phyloP scores from a whole-genome alignment of 139 green algal genomes.

The Coelastrella sp. region DNA sequence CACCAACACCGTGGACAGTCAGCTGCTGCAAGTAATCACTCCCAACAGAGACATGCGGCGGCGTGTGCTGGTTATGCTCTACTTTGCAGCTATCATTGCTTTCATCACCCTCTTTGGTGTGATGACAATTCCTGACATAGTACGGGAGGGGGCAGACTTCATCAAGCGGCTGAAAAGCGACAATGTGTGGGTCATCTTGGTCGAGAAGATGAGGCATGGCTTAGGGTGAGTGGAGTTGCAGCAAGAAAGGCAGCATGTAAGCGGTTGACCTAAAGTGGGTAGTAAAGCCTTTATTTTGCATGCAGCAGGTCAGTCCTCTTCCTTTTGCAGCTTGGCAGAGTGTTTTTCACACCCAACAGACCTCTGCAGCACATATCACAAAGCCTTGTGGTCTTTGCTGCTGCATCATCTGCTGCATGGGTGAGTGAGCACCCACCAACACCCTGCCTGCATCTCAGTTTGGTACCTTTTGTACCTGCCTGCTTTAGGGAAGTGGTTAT shows the following conservation, averaged over 20 bases:
- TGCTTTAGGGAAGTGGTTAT: constrained; percentile 86
- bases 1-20: constrained; percentile 50
- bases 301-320: too few species aligned
- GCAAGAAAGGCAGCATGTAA: too few species aligned
- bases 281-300: too few species aligned
- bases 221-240: constrained; percentile 76
- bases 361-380: too few species aligned
- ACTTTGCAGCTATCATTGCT: constrained; percentile 84
- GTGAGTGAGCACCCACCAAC: too few species aligned
- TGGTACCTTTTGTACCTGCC: not conserved
- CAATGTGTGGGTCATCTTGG: constrained; percentile 87
- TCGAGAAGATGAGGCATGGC: constrained; percentile 89
- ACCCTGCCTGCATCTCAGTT: too few species aligned
- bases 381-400: too few species aligned
- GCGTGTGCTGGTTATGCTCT: constrained; percentile 79
- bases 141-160: constrained; percentile 89
- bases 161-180: constrained; percentile 88
- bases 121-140: constrained; percentile 91
- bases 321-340: too few species aligned
- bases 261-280: too few species aligned
- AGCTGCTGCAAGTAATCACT: constrained; percentile 1
- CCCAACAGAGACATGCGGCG: constrained; percentile 42
- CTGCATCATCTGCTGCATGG: too few species aligned
- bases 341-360: too few species aligned
- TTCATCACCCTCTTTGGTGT: constrained; percentile 84